Evolutionary conservation across 73 alveolate genomes (phyloP).

Genomic region (Symbiodinium pilosum): DNA sequence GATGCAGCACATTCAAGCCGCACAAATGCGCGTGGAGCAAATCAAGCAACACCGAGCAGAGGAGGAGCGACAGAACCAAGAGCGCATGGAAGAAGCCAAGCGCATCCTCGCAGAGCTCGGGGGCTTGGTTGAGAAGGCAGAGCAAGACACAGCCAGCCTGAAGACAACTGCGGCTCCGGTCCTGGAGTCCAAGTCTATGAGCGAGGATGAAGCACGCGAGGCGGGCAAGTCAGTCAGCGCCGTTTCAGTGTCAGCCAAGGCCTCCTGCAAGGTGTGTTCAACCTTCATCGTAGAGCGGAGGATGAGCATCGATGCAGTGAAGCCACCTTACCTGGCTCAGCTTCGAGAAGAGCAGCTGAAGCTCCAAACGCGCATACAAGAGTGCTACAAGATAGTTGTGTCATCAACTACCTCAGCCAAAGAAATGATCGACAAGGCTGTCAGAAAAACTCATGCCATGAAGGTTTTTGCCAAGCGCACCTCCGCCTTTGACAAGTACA

Average conservation of each 20-base stretch:
- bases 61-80: conserved; percentile 63
- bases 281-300: conserved; percentile 69
- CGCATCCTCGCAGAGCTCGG: conserved; percentile 49
- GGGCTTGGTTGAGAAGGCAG: conserved; percentile 35
- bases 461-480: conserved; percentile 46
- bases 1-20: conserved; percentile 57
- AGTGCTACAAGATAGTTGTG: conserved; percentile 52
- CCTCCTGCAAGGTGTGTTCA: conserved; percentile 84
- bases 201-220: conserved; percentile 54
- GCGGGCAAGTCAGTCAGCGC: conserved; percentile 82
- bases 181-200: conserved; percentile 52
- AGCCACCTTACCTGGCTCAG: conserved; percentile 65
- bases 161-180: conserved; percentile 87
- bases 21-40: conserved; percentile 92
- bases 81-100: conserved; percentile 68
- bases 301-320: conserved; percentile 44
- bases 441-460: conserved; percentile 47
- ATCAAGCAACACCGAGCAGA: conserved; percentile 83
- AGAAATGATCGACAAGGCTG: conserved; percentile 64
- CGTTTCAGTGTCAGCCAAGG: conserved; percentile 75
- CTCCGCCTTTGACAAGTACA: conserved; percentile 69
- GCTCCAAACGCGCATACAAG: conserved; percentile 68
- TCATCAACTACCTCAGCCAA: conserved; percentile 54
- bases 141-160: conserved; percentile 58
- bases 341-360: conserved; percentile 79